These are phyloP conservation scores for Paxillus involutus DNA, from an alignment of 768 basidiomycete genomes.

Conservation along the genomic window DNA sequence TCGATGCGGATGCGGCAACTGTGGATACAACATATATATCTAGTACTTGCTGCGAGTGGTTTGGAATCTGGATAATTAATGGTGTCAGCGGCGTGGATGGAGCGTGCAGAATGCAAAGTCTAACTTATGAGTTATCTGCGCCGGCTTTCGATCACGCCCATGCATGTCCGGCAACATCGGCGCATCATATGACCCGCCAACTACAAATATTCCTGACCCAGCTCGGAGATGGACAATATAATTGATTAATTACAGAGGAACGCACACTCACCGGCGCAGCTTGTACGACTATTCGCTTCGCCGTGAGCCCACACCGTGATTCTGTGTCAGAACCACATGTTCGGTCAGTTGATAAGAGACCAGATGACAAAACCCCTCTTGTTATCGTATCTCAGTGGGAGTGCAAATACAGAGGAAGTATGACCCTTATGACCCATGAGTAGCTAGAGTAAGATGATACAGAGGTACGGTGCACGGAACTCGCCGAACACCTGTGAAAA, in stretches of 20 bases:
- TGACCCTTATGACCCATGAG: neutral
- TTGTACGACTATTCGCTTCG: too few relatives aligned
- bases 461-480: slow-evolving; percentile 1
- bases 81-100: slow-evolving; percentile 16
- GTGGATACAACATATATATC: neutral
- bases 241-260: too few relatives aligned
- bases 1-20: neutral
- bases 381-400: neutral
- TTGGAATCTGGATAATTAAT: too few relatives aligned
- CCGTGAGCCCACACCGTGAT: neutral
- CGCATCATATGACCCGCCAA: neutral
- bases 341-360: neutral
- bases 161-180: neutral
- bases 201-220: too few relatives aligned
- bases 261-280: too few relatives aligned
- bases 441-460: neutral
- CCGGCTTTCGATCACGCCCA: slow-evolving; percentile 10
- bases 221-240: too few relatives aligned
- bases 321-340: neutral
- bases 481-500: slow-evolving; percentile 8
- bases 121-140: neutral
- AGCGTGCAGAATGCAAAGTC: neutral
- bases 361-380: neutral
- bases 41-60: too few relatives aligned
- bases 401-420: neutral